A percentile compares a stretch with the other conserved stretches of the same genome.
Conservation (phyloP, 345 rosid genomes). For the Hibiscus mutabilis region DNA sequence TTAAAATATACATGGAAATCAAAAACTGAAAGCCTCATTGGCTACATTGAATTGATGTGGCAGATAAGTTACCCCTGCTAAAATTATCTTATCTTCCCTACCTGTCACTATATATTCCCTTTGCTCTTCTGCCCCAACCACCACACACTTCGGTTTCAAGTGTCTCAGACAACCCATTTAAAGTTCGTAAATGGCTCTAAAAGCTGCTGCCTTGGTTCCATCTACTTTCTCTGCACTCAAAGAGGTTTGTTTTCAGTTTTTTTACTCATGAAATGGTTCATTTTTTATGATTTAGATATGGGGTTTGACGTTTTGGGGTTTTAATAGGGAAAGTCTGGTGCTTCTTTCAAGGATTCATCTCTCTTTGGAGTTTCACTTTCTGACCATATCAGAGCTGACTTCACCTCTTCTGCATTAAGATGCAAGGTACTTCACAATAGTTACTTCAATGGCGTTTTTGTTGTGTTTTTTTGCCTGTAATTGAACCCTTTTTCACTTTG, state of each 20-base stretch:
- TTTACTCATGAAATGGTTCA: neutral
- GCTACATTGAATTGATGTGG: conserved; percentile 41
- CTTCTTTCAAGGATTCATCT: conserved; percentile 61
- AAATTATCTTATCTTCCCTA: conserved; percentile 47
- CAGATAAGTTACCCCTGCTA: conserved; percentile 25
- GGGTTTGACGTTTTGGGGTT: conserved; percentile 5
- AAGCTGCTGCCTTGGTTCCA: conserved; percentile 66
- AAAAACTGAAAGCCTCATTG: conserved; percentile 40
- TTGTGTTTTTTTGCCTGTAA: neutral
- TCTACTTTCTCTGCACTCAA: conserved; percentile 49
- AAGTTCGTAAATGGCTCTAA: conserved; percentile 61
- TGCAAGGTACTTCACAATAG: conserved; percentile 42
- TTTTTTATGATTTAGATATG: neutral
- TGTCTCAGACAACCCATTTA: no score
- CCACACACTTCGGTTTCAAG: no score
- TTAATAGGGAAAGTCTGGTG: conserved; percentile 42
- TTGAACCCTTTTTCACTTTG: neutral
- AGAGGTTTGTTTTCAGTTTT: conserved; percentile 39
- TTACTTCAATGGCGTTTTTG: conserved; percentile 2
- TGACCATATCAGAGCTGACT: conserved; percentile 47
- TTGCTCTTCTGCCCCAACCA: conserved; percentile 3
- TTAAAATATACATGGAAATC: conserved; percentile 48
- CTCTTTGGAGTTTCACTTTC: conserved; percentile 72
- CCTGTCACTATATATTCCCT: conserved; percentile 23
- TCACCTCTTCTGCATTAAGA: conserved; percentile 44